A percentile compares a stretch with the other conserved stretches of the same genome.
Evolutionary conservation across 169 alveolate species (phyloP).

Genomic region (Cryptosporidium ubiquitum): DNA sequence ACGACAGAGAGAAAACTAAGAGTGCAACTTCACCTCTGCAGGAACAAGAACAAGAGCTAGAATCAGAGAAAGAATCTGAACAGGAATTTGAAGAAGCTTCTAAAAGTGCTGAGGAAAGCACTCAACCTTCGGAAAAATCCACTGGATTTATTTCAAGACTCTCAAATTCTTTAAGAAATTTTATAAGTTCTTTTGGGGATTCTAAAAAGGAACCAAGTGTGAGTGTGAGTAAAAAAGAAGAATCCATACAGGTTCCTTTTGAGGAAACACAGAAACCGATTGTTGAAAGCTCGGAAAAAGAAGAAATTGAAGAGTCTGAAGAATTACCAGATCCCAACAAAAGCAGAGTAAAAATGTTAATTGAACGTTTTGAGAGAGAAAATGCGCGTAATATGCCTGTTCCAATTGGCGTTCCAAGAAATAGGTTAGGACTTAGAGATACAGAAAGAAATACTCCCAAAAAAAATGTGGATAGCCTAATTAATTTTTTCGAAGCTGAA

Average conservation of each 20-base stretch:
- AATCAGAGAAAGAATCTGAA: neutral
- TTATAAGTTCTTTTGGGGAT: neutral
- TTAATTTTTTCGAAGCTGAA: slow-evolving; percentile 42
- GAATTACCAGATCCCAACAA: neutral
- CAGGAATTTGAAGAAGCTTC: slow-evolving; percentile 2
- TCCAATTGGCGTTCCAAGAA: slow-evolving; percentile 13
- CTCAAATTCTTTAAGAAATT: slow-evolving; percentile 4
- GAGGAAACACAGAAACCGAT: neutral
- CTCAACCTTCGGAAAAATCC: neutral
- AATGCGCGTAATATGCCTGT: neutral
- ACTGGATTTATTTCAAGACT: neutral
- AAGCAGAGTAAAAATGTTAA: slow-evolving; percentile 43
- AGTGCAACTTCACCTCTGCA: neutral
- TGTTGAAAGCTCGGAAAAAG: neutral
- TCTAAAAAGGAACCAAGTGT: neutral
- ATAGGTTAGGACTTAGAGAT: slow-evolving; percentile 10
- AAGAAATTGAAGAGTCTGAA: neutral
- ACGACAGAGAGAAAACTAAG: neutral
- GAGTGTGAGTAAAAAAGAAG: neutral
- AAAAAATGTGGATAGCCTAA: slow-evolving; percentile 17
- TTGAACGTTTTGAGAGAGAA: slow-evolving; percentile 33
- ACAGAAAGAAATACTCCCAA: neutral
- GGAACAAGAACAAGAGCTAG: neutral
- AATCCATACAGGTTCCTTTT: neutral
- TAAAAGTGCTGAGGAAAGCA: neutral